A percentile compares a stretch with the other conserved stretches of the same genome.
phyloP scores from a whole-genome alignment of 225 moss, liverwort and hornwort genomes.

The Marchantia paleacea region DNA sequence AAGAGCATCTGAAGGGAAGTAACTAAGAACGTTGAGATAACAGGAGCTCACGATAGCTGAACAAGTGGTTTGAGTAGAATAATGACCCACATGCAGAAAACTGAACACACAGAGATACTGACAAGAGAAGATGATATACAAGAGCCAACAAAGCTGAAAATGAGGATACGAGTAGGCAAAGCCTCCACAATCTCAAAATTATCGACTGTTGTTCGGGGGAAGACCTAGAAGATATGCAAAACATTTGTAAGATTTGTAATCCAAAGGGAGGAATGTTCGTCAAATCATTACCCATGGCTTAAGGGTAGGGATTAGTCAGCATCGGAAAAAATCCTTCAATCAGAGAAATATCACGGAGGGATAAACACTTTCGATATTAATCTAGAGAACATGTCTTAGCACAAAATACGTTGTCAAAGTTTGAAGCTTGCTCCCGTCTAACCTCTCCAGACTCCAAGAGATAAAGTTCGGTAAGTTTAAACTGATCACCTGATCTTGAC shows the following conservation, averaged over 20 bases:
- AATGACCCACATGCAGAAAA: neutral
- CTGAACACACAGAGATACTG: neutral
- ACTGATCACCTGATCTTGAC: neutral
- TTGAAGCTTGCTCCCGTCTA: neutral
- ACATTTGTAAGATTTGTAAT: too few relatives aligned
- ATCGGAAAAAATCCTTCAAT: neutral
- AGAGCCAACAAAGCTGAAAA: neutral
- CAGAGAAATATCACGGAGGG: neutral
- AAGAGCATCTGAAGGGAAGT: neutral
- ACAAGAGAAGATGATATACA: neutral
- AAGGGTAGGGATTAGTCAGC: too few relatives aligned
- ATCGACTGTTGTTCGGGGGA: conserved; percentile 58
- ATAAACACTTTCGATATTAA: neutral
- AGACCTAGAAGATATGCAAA: conserved; percentile 37
- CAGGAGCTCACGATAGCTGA: neutral
- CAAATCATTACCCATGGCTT: too few relatives aligned
- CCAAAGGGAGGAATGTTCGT: too few relatives aligned
- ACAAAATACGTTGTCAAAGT: neutral
- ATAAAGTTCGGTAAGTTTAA: neutral
- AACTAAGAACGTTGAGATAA: neutral
- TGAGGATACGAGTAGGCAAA: conserved; percentile 94
- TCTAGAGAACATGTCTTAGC: neutral
- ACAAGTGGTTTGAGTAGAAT: neutral
- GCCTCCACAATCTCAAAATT: conserved; percentile 69
- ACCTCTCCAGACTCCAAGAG: neutral